Conservation (phyloP, 805 yeast genomes). For the Saccharomycopsis vini region DNA sequence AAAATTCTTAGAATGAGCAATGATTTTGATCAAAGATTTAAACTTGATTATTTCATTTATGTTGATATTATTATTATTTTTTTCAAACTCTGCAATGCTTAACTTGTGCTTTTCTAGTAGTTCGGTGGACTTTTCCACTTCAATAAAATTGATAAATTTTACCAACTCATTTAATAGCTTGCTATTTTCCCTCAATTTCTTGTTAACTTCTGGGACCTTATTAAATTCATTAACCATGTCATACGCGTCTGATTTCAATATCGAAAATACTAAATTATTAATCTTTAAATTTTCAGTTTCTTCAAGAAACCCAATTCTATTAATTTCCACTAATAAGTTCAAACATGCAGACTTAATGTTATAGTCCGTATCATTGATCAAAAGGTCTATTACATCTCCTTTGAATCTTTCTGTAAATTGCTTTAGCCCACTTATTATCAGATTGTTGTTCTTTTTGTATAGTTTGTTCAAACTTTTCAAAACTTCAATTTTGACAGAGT, state of each 20-base stretch:
- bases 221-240: conserved; percentile 24
- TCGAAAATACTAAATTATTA: conserved; percentile 33
- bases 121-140: conserved; percentile 31
- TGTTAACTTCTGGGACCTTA: conserved; percentile 14
- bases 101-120: conserved; percentile 29
- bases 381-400: conserved; percentile 55
- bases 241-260: conserved; percentile 23
- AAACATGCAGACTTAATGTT: conserved; percentile 46
- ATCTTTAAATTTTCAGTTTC: conserved; percentile 43
- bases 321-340: conserved; percentile 44
- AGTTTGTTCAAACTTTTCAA: conserved; percentile 44
- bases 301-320: conserved; percentile 54
- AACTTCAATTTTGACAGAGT: conserved; percentile 56
- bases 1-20: conserved; percentile 22
- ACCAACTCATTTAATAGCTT: conserved; percentile 39
- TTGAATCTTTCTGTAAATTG: conserved; percentile 74
- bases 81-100: conserved; percentile 25
- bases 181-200: conserved; percentile 22
- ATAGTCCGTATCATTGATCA: conserved; percentile 44
- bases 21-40: conserved; percentile 23
- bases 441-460: conserved; percentile 30
- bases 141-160: conserved; percentile 41
- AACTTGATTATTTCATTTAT: conserved; percentile 25
- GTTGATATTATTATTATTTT: conserved; percentile 21
- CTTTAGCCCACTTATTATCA: conserved; percentile 53